Evolutionary conservation across 169 alveolate species (phyloP), one percentile per base, ranked within the genome.

Genomic region (Blepharisma undulans): DNA sequence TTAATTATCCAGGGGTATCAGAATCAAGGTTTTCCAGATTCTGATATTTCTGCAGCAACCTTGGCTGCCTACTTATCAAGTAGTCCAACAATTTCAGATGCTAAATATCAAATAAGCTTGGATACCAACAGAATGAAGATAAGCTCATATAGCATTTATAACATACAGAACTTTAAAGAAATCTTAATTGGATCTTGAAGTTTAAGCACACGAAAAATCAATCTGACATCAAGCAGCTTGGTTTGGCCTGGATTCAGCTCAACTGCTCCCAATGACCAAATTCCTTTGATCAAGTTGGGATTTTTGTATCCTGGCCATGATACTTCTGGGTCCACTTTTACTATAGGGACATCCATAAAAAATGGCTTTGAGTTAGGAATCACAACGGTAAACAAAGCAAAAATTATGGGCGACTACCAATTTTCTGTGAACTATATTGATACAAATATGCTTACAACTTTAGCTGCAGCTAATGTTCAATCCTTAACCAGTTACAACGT

Each of bases 241-340:
- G 34, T 36, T 34, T 84, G 89, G 89, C 89, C 89, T 36, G 89
- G 89, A 14, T 36, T 36, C n/a, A 25, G 32, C 18, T 22, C 77
- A 48, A 22, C 29, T 18, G n/a, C 25, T 10, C 89, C 89, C n/a
- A 84, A 84, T 59, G 77, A 36, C 36, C 4, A 22, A 25, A 84
- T 32, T 27, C 89, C 89, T 32, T 19, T 4, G 0, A 60, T 84
- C 7, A 32, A 84, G 78, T 14, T 84, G 32, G 89, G 78, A 3
- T 30, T 84, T n/a, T 32, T 84, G 12, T 84, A 48, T 7, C 89
- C 89, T n/a, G 77, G 78, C 32, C 32, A 34, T 27, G 77, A 84
- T n/a, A 25, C 33, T n/a, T 21, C 30, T 3, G 77, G 77, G 14
- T 1, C 25, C 36, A 30, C 33, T 29, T 32, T 79, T 29, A 25